A percentile compares a stretch with the other conserved stretches of the same genome.
These are phyloP conservation scores for Barnettozyma sucrosica DNA, from an alignment of 805 yeast genomes.

Conservation along the genomic window DNA sequence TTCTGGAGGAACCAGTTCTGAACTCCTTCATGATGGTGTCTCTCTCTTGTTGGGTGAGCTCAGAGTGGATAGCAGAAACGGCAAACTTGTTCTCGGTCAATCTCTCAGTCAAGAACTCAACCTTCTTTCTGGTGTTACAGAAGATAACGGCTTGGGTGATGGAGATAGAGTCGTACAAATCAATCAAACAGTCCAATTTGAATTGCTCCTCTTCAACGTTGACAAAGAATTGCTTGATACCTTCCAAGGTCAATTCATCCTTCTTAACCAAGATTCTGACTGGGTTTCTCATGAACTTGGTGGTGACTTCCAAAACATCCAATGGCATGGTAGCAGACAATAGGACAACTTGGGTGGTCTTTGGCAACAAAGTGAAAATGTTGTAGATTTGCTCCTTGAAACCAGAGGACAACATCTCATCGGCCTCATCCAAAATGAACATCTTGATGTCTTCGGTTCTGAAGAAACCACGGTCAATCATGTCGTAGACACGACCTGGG, in stretches of 20 bases:
- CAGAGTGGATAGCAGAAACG: constrained; percentile 93
- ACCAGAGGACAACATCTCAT: constrained; percentile 90
- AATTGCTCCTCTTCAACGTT: constrained; percentile 89
- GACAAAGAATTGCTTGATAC: constrained; percentile 87
- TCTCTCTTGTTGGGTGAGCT: constrained; percentile 90
- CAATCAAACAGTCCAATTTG: constrained; percentile 93
- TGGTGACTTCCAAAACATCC: constrained; percentile 86
- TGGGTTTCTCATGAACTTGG: constrained; percentile 92
- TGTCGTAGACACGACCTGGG: constrained; percentile 95
- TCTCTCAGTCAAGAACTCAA: constrained; percentile 77
- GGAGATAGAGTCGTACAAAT: constrained; percentile 89
- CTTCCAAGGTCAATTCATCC: constrained; percentile 93
- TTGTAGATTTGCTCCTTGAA: constrained; percentile 95
- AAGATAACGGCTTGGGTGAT: constrained; percentile 97
- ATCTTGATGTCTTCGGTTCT: constrained; percentile 80
- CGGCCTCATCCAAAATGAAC: constrained; percentile 97
- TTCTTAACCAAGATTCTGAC: constrained; percentile 90
- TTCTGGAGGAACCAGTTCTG: constrained; percentile 90
- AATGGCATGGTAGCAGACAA: constrained; percentile 92
- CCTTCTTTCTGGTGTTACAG: constrained; percentile 94
- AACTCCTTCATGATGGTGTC: constrained; percentile 94
- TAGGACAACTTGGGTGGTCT: constrained; percentile 87
- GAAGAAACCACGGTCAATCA: constrained; percentile 87
- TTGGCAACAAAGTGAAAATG: constrained; percentile 83
- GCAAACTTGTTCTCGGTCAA: constrained; percentile 79